Evolutionary conservation across 495 filamentous ascomycete genomes (phyloP).

Genomic region (Penicillium pancosmium): DNA sequence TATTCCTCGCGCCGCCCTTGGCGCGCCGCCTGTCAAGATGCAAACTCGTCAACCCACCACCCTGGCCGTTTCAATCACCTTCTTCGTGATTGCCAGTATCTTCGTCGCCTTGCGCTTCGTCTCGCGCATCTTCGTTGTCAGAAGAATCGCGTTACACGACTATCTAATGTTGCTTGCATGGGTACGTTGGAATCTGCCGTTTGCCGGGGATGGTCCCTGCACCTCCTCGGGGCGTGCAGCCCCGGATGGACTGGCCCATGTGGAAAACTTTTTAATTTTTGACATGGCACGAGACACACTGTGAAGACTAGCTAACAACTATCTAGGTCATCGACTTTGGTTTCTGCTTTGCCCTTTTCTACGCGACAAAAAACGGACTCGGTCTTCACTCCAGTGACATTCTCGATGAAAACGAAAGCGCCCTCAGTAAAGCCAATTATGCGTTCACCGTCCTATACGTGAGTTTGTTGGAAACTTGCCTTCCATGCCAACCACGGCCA

Average conservation of each 20-base stretch:
- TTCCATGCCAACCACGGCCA: neutral
- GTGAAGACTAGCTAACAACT: conserved; percentile 8
- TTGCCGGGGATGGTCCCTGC: conserved; percentile 17
- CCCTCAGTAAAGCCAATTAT: conserved; percentile 72
- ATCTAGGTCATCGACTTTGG: conserved; percentile 69
- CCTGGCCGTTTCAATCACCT: conserved; percentile 72
- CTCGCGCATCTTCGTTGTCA: conserved; percentile 73
- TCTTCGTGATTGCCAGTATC: conserved; percentile 65
- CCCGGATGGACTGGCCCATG: neutral
- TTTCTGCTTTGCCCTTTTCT: conserved; percentile 75
- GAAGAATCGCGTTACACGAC: conserved; percentile 71
- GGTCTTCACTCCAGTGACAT: conserved; percentile 76
- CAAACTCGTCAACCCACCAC: conserved; percentile 66
- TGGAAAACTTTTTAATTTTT: neutral
- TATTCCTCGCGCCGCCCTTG: neutral
- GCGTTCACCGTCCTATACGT: conserved; percentile 84
- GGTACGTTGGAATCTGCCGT: conserved; percentile 49
- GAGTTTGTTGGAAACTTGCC: conserved; percentile 35
- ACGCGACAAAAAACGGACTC: conserved; percentile 69
- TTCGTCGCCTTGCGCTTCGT: conserved; percentile 75
- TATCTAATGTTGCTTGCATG: conserved; percentile 84
- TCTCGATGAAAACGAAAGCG: conserved; percentile 39
- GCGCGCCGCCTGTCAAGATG: conserved; percentile 30
- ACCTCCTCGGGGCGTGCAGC: conserved; percentile 11
- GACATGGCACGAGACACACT: neutral